These are phyloP conservation scores for Glutinoglossum americanum DNA, from an alignment of 495 filamentous ascomycete genomes.

Conservation along the genomic window DNA sequence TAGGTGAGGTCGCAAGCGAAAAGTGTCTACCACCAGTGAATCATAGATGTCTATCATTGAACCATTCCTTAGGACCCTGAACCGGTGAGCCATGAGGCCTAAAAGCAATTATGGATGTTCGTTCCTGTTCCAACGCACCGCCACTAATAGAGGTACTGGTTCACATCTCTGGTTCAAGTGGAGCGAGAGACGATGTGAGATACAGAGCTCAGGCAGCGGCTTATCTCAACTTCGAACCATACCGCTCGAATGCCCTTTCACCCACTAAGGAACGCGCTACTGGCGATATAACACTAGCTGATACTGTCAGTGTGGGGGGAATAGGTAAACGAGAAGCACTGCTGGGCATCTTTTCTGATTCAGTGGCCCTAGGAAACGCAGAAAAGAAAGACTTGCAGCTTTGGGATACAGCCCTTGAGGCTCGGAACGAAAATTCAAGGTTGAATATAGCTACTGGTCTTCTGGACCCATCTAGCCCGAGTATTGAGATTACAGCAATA, in stretches of 20 bases:
- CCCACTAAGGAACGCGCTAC: neutral
- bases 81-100: neutral
- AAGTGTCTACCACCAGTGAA: too few relatives aligned
- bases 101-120: neutral
- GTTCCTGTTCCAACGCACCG: neutral
- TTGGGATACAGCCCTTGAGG: neutral
- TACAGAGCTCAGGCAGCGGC: conserved; percentile 40
- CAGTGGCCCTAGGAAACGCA: neutral
- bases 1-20: too few relatives aligned
- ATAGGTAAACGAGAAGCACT: neutral
- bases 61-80: neutral
- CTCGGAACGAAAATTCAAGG: neutral
- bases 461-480: neutral
- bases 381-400: neutral
- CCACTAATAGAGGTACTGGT: conserved; percentile 38
- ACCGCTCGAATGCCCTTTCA: neutral
- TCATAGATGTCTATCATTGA: neutral
- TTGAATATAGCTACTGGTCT: neutral
- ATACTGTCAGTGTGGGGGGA: neutral
- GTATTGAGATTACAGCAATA: neutral
- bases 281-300: neutral
- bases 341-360: neutral
- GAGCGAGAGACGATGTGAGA: conserved; percentile 32
- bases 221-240: conserved; percentile 34
- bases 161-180: conserved; percentile 44